Percentiles rank a stretch among this genome's conserved stretches.
These are phyloP conservation scores for Tolypocladium tundrense DNA, from an alignment of 2,329 filamentous ascomycete species.

Conservation along the genomic window DNA sequence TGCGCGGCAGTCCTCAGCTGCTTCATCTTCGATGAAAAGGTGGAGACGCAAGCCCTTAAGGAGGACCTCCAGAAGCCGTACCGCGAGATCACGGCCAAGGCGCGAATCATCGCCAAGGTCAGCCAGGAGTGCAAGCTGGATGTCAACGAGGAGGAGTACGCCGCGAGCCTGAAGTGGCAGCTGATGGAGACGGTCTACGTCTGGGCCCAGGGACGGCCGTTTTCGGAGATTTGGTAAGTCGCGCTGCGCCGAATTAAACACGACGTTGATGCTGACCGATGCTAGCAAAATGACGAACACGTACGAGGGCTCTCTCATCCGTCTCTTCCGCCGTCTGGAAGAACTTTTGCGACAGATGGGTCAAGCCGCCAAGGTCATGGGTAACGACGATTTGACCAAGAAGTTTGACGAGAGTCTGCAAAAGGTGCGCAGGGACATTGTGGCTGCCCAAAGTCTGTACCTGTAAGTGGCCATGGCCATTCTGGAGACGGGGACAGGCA, in stretches of 20 bases:
- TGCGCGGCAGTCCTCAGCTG: slow-evolving; percentile 80
- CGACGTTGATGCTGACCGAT: neutral
- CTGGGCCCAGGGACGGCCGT: slow-evolving; percentile 84
- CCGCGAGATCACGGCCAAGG: slow-evolving; percentile 78
- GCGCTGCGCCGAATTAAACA: neutral
- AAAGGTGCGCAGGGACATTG: slow-evolving; percentile 87
- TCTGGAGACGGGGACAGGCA: neutral
- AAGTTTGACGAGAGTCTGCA: slow-evolving; percentile 83
- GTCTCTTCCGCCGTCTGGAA: slow-evolving; percentile 89
- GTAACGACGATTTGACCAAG: slow-evolving; percentile 81
- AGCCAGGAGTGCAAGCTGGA: slow-evolving; percentile 89
- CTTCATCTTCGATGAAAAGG: slow-evolving; percentile 97
- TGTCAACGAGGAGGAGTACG: slow-evolving; percentile 91
- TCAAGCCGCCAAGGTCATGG: slow-evolving; percentile 95
- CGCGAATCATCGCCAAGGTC: slow-evolving; percentile 81
- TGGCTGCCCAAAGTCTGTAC: slow-evolving; percentile 89
- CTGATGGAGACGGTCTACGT: slow-evolving; percentile 93
- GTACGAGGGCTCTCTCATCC: slow-evolving; percentile 93
- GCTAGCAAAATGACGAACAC: slow-evolving; percentile 95
- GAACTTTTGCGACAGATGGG: slow-evolving; percentile 92
- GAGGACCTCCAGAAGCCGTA: slow-evolving; percentile 82
- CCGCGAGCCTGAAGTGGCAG: slow-evolving; percentile 82
- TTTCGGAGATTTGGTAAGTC: slow-evolving; percentile 88
- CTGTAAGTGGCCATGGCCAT: slow-evolving; percentile 34
- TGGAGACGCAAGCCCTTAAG: slow-evolving; percentile 64